Percentiles rank a stretch among this genome's conserved stretches.
Conservation (phyloP, 1,284 basidiomycete species). For the Salmacisia buchloeana region DNA sequence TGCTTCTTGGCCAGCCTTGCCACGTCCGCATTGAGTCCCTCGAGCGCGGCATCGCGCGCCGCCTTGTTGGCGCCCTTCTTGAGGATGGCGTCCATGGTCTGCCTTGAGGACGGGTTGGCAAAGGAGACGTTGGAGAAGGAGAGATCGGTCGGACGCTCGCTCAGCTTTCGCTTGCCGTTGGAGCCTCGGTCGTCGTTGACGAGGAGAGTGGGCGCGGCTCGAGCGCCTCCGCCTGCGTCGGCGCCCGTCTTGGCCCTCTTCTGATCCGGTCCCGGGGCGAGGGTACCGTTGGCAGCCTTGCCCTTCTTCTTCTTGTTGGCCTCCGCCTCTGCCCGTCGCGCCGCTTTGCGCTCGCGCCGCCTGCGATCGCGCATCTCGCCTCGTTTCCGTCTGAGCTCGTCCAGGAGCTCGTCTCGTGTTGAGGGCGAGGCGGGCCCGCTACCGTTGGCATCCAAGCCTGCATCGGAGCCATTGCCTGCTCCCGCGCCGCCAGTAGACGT, state of each 20-base stretch:
- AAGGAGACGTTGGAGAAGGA: constrained; percentile 35
- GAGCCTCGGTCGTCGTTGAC: constrained; percentile 23
- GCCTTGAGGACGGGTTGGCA: constrained; percentile 11
- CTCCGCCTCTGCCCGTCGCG: constrained; percentile 16
- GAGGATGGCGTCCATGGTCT: background rate
- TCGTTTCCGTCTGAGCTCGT: constrained; percentile 40
- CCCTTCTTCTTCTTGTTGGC: constrained; percentile 9
- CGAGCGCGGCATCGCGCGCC: constrained; percentile 3
- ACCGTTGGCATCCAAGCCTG: background rate
- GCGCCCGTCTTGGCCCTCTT: constrained; percentile 19
- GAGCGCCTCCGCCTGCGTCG: constrained; percentile 16
- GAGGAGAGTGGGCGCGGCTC: constrained; percentile 31
- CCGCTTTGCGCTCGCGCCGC: constrained; percentile 39
- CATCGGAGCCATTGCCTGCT: constrained; percentile 13
- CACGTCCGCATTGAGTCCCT: constrained; percentile 10
- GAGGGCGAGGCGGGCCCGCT: background rate
- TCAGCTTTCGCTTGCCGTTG: constrained; percentile 17
- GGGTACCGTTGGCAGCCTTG: constrained; percentile 2
- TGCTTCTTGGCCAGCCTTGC: constrained; percentile 27
- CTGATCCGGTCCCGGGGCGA: background rate
- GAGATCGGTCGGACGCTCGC: constrained; percentile 21
- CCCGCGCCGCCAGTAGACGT: background rate
- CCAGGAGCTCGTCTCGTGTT: constrained; percentile 41
- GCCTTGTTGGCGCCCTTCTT: constrained; percentile 3
- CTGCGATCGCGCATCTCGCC: constrained; percentile 44